phyloP scores from a whole-genome alignment of 345 rosid genomes.

The Eutrema japonicum region DNA sequence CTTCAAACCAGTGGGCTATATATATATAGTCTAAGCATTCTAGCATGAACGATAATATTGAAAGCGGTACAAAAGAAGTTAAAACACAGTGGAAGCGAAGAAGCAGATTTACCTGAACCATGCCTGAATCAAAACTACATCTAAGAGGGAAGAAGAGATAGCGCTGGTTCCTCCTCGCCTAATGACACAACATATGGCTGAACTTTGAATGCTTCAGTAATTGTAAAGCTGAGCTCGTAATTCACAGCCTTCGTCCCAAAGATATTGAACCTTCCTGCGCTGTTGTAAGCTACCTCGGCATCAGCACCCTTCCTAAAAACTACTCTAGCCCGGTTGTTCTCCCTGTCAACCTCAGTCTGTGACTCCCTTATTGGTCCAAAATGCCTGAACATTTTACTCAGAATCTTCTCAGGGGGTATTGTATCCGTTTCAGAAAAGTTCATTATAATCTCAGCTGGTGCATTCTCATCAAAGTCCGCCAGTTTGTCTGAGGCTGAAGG shows the following conservation, averaged over 20 bases:
- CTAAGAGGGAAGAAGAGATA: constrained; percentile 19
- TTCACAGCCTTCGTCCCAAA: constrained; percentile 68
- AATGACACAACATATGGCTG: constrained; percentile 39
- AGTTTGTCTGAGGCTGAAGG: constrained; percentile 49
- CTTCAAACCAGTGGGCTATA: neutral
- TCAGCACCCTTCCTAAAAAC: constrained; percentile 74
- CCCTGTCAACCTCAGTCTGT: constrained; percentile 74
- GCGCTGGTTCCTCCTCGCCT: constrained; percentile 52
- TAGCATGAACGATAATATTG: neutral
- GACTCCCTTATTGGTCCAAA: constrained; percentile 80
- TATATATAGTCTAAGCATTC: neutral
- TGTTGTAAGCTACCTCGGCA: constrained; percentile 80
- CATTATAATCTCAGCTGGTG: constrained; percentile 85
- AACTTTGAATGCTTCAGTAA: constrained; percentile 61
- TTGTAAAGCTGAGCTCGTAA: constrained; percentile 70
- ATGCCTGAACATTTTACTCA: constrained; percentile 80
- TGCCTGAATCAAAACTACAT: constrained; percentile 19
- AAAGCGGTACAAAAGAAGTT: neutral
- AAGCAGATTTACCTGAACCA: constrained; percentile 45
- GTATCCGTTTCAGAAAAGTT: constrained; percentile 65
- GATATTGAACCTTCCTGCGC: constrained; percentile 77
- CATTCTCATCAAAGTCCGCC: constrained; percentile 56
- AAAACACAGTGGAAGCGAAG: neutral
- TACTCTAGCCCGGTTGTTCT: constrained; percentile 83
- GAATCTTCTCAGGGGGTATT: constrained; percentile 73